Evolutionary conservation across 306 rosid genomes (phyloP), one percentile per base, ranked within the genome.

Genomic region (Vigna nakashimae): DNA sequence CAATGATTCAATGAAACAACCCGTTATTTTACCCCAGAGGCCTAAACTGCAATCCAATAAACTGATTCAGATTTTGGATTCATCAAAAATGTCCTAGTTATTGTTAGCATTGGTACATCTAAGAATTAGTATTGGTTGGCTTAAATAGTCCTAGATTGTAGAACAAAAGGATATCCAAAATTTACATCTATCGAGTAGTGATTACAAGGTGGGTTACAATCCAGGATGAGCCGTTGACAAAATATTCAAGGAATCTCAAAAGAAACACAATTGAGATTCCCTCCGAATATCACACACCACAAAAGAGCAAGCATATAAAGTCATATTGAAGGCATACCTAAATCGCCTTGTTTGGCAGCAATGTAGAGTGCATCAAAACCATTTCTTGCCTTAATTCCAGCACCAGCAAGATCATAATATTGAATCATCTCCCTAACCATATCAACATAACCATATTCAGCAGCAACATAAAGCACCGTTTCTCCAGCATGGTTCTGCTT

Each of bases 291-390:
- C 66, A 45, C 18, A 55, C 42, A 56, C 28, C 46, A 80, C 49
- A 56, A 78, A 60, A 74, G n/a, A 40, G 72, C 68, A 68, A 58
- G 38, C n/a, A 71, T 65, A 76, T 30, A 34, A 15, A 70, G 2
- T 26, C 50, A 30, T 15, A 60, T 32, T n/a, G 15, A 55, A 72
- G 2, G 49, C 48, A 52, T 76, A 92, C 99, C 98, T 74, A 95
- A 71, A 84, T 91, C 90, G 66, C 99, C 99, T 79, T 92, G 99
- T 84, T 96, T 96, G 56, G 98, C 95, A 68, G 99, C 98, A 86
- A 96, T 91, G 87, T 92, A 98, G 50, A 96, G 95, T 53, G 97
- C 99, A 82, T 96, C 99, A 66, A 92, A 89, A 40, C 99, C 97
- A 68, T 92, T 96, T 71, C 98, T 81, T 0, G 99, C 98, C 76